Evolutionary conservation across 345 rosid genomes (phyloP).

Genomic region (Populus simonii): DNA sequence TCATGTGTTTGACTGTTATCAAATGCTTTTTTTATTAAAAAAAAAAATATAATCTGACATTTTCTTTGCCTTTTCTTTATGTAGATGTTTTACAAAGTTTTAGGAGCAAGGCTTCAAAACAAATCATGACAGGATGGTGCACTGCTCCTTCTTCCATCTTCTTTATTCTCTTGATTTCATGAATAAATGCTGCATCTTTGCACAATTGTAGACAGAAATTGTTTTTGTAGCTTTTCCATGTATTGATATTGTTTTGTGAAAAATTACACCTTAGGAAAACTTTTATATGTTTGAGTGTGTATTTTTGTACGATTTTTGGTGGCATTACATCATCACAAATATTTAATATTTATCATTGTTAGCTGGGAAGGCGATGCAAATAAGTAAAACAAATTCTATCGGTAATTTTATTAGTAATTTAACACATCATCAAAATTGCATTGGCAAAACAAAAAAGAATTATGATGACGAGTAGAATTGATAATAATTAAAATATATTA

Average conservation of each 20-base stretch:
- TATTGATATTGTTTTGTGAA: neutral
- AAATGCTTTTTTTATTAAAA: neutral
- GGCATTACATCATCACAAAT: neutral
- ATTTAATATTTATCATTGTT: neutral
- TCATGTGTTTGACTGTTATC: neutral
- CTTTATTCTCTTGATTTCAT: neutral
- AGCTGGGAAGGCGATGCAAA: no score
- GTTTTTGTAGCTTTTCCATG: neutral
- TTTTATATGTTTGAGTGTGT: neutral
- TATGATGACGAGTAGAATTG: no score
- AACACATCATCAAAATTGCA: accelerated
- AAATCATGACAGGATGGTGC: constrained; percentile 98
- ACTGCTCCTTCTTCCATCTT: constrained; percentile 16
- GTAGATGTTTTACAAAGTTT: constrained; percentile 87
- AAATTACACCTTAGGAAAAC: neutral
- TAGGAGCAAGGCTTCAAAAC: constrained; percentile 97
- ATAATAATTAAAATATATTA: no score
- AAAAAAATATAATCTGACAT: neutral
- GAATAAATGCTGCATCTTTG: neutral
- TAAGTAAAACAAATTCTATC: no score
- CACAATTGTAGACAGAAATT: neutral
- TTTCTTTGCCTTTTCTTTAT: constrained; percentile 14
- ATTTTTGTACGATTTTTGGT: neutral
- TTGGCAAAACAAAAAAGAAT: no score
- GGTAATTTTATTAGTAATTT: no score